Conservation (phyloP, 768 basidiomycete species). For the Auricularia cornea region DNA sequence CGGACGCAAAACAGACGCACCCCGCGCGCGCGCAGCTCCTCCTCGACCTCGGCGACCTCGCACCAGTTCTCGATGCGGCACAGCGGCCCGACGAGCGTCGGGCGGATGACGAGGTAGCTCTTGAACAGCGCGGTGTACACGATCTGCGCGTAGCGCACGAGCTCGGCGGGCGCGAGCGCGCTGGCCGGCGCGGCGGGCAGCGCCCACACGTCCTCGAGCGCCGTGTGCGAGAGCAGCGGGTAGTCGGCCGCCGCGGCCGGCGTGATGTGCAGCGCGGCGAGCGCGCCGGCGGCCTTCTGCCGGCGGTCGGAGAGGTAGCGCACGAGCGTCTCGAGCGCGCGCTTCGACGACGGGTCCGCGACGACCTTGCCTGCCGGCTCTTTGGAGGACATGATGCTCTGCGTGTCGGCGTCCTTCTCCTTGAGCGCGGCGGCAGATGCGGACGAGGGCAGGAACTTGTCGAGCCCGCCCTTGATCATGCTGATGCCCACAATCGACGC, state of each 20-base stretch:
- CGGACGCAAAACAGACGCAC: constrained; percentile 35
- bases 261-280: constrained; percentile 59
- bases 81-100: constrained; percentile 72
- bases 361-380: neutral
- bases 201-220: constrained; percentile 65
- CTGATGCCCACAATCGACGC: constrained; percentile 31
- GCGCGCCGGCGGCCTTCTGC: constrained; percentile 73
- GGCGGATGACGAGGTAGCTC: constrained; percentile 75
- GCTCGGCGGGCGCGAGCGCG: constrained; percentile 69
- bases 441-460: constrained; percentile 36
- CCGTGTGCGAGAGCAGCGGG: constrained; percentile 60
- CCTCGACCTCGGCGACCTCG: constrained; percentile 90
- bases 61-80: constrained; percentile 96
- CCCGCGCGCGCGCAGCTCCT: constrained; percentile 68
- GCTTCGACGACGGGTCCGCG: constrained; percentile 10
- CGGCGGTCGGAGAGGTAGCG: constrained; percentile 85
- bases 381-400: constrained; percentile 31
- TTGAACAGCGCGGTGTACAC: constrained; percentile 95
- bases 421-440: constrained; percentile 9
- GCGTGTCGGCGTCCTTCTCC: constrained; percentile 55
- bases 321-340: constrained; percentile 80
- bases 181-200: constrained; percentile 70
- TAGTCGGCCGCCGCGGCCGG: constrained; percentile 61
- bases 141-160: constrained; percentile 84
- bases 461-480: constrained; percentile 44